Percentiles rank a stretch among this genome's conserved stretches.
Conservation (phyloP, 202 grass and related monocot genomes). For the Hordeum pubiflorum region DNA sequence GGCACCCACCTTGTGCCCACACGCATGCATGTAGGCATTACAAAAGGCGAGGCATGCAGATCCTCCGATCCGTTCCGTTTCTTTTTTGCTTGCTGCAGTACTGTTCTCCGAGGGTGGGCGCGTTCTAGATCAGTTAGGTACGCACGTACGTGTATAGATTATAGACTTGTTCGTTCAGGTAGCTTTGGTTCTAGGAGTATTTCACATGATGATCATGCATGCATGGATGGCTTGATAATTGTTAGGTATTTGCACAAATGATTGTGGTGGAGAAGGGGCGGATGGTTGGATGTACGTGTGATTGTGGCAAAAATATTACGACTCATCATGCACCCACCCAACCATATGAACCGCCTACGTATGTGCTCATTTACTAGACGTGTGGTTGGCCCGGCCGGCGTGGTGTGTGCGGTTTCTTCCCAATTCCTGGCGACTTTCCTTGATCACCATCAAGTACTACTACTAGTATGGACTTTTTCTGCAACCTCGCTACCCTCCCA, state of each 20-base stretch:
- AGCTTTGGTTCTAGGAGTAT: not conserved
- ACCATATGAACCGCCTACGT: slow-evolving; percentile 15
- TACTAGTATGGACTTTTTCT: not conserved
- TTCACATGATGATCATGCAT: too few relatives aligned
- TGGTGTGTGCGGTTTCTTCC: slow-evolving; percentile 25
- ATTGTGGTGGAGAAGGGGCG: not conserved
- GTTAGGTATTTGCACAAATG: not conserved
- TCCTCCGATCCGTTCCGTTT: not conserved
- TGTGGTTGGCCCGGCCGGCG: not conserved
- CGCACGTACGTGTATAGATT: not conserved
- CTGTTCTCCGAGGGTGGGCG: not conserved
- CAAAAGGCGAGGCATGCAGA: slow-evolving; percentile 4
- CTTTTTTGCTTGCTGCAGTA: not conserved
- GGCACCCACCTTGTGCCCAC: not conserved
- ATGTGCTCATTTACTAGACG: slow-evolving; percentile 33
- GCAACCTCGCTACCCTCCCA: not conserved
- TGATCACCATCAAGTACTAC: slow-evolving; percentile 21
- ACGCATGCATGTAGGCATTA: not conserved
- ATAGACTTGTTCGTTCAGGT: not conserved
- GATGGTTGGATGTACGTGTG: not conserved
- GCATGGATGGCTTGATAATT: too few relatives aligned
- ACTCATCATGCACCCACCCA: slow-evolving; percentile 38
- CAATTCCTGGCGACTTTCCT: slow-evolving; percentile 4
- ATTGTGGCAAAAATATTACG: slow-evolving; percentile 33
- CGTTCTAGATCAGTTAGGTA: slow-evolving; percentile 37